Base-by-base conservation (phyloP, 495 filamentous ascomycete genomes). In the Cryomyces minteri region DNA sequence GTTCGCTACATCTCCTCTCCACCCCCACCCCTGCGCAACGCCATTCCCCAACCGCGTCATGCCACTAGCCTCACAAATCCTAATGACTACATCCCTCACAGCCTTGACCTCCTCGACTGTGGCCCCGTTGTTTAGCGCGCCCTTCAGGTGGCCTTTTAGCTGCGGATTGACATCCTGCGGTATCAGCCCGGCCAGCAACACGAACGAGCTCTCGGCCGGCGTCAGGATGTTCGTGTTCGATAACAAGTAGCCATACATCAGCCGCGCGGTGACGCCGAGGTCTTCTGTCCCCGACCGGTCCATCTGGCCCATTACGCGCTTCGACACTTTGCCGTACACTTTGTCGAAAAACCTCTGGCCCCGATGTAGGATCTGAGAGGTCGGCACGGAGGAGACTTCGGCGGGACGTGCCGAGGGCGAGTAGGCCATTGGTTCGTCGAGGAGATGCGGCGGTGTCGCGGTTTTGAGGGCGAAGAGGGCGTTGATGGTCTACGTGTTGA, bases 81-180 rank as follows among this genome's bases (percentile, higher is more conserved):
- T 54, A 14, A 74, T 63, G 1, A 67, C 66, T 47, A 70, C 43
- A 14, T 65, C 58, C 14, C 73, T 56, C 8, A 75, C 71, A 5
- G 73, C 71, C 45, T 55, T 53, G 1, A 76, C 71, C 51, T 73
- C 59, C 33, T 67, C 68, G 32, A 67, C 57, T 6, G 66, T 70
- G 31, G 67, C 71, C 0, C 70, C 71, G 41, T 68, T 69, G 43
- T 73, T 73, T 14, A 74, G 41, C 3, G 69, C 66, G 6, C 72
- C 73, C 46, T 62, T 63, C 14, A 73, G 56, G 53, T 75, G 72
- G 3, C 72, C 71, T 49, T 73, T 73, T 11, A 75, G 47, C 48
- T 76, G 72, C 10, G 70, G 67, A 32, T 73, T 73, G 9, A 73
- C 68, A 50, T 73, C 69, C 57, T 72, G 69, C 10, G 69, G 69